Conservation (phyloP, 768 basidiomycete species). For the Tylopilus felleus region DNA sequence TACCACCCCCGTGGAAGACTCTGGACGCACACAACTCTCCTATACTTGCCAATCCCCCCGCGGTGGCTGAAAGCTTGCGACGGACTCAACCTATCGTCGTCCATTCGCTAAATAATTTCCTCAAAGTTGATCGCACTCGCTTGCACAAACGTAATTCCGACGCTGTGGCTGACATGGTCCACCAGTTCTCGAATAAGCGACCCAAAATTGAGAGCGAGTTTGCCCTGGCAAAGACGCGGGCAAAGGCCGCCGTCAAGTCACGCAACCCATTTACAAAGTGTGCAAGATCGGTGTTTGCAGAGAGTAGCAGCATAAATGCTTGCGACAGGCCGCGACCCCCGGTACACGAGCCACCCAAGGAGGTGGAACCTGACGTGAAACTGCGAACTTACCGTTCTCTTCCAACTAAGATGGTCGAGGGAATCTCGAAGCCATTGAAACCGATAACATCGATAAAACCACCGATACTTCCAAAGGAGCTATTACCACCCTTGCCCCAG, state of each 20-base stretch:
- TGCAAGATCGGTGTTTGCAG: constrained; percentile 19
- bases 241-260: neutral
- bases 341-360: neutral
- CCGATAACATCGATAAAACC: constrained; percentile 30
- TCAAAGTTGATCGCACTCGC: constrained; percentile 24
- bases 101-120: constrained; percentile 5
- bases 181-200: constrained; percentile 21
- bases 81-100: neutral
- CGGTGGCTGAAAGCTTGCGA: neutral
- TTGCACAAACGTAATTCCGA: constrained; percentile 25
- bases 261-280: constrained; percentile 24
- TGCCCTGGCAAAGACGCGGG: constrained; percentile 11
- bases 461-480: constrained; percentile 28
- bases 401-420: neutral
- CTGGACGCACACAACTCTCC: neutral
- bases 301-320: neutral
- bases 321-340: neutral
- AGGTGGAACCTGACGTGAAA: neutral
- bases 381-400: constrained; percentile 10
- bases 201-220: constrained; percentile 23
- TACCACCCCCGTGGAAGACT: constrained; percentile 26
- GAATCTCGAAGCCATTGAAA: constrained; percentile 18
- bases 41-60: neutral
- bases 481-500: constrained; percentile 9
- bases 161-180: constrained; percentile 17